These are phyloP conservation scores for Candolleomyces eurysporus DNA, from an alignment of 768 basidiomycete species.

Conservation along the genomic window DNA sequence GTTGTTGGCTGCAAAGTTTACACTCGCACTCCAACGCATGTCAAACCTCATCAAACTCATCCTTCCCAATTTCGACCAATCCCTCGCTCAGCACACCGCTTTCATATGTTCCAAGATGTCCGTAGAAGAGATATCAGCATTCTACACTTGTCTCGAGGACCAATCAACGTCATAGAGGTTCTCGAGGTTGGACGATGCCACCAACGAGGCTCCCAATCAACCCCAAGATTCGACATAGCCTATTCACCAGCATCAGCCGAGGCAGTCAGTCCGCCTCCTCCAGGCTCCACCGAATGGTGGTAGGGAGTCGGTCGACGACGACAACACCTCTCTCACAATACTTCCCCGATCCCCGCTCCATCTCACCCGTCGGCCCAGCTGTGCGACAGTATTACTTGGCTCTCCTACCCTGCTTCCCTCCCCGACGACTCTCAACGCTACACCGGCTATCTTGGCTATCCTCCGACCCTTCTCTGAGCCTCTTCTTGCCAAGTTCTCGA, in stretches of 20 bases:
- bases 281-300: neutral
- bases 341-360: conserved; percentile 13
- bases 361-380: conserved; percentile 6
- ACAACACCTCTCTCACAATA: conserved; percentile 7
- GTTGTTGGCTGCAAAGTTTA: conserved; percentile 39
- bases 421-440: conserved; percentile 34
- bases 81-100: conserved; percentile 39
- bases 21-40: conserved; percentile 35
- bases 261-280: neutral
- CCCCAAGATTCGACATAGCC: neutral
- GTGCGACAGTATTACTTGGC: conserved; percentile 16
- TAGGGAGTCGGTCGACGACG: neutral
- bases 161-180: conserved; percentile 39
- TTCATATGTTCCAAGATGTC: conserved; percentile 33
- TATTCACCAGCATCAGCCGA: neutral
- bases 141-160: conserved; percentile 44
- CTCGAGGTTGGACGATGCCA: conserved; percentile 32
- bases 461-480: conserved; percentile 14
- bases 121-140: conserved; percentile 26
- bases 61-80: conserved; percentile 43
- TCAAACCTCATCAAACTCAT: conserved; percentile 24
- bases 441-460: conserved; percentile 30
- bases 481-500: neutral
- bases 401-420: conserved; percentile 40
- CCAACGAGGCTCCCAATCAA: conserved; percentile 10